These are phyloP conservation scores for Corrigiola litoralis DNA, from an alignment of 179 eudicot genomes.

Conservation along the genomic window DNA sequence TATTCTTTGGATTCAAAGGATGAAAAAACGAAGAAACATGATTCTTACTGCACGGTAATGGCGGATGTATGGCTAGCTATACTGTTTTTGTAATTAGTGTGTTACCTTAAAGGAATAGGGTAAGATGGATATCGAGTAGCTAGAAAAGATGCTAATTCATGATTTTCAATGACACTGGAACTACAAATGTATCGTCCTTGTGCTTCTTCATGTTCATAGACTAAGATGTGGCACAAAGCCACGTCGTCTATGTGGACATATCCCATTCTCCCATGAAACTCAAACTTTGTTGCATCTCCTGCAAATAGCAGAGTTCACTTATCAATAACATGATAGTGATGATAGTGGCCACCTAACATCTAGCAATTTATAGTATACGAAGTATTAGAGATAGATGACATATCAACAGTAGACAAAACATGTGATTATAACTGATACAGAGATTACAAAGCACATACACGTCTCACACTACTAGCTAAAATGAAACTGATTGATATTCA, in stretches of 20 bases:
- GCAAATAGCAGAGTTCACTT: not conserved
- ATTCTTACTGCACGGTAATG: not conserved
- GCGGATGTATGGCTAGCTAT: not conserved
- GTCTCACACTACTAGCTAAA: too few relatives aligned
- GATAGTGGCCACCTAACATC: too few relatives aligned
- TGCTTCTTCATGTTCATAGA: constrained; percentile 64
- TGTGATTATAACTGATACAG: too few relatives aligned
- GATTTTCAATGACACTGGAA: constrained; percentile 61
- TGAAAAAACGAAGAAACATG: too few relatives aligned
- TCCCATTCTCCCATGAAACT: constrained; percentile 93
- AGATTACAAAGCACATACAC: too few relatives aligned
- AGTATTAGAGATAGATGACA: not conserved
- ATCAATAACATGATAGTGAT: not conserved
- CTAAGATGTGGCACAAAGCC: constrained; percentile 73
- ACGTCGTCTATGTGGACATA: constrained; percentile 92
- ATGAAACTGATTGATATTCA: too few relatives aligned
- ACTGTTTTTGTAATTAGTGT: not conserved
- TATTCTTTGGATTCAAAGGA: not conserved
- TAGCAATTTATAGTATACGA: not conserved
- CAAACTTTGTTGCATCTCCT: constrained; percentile 65
- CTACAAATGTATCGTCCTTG: constrained; percentile 78
- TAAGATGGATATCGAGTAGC: constrained; percentile 64
- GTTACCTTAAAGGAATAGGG: constrained; percentile 68
- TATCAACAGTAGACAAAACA: too few relatives aligned
- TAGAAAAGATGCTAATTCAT: constrained; percentile 52